Conservation (phyloP, 148 eudicot genomes). For the Pouteria glomerata region DNA sequence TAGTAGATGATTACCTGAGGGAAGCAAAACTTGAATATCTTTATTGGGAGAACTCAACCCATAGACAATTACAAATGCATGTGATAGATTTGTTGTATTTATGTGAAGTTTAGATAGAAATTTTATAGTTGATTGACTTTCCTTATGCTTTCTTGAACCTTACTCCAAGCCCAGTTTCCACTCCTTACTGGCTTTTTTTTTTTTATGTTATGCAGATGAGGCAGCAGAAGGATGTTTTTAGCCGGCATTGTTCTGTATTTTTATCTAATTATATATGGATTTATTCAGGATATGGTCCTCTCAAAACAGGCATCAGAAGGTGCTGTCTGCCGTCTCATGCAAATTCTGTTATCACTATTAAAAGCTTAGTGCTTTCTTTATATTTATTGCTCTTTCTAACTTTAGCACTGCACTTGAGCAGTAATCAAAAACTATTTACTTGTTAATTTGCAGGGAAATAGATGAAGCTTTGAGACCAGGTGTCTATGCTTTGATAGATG, state of each 20-base stretch:
- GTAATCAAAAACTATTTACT: not conserved
- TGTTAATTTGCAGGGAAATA: constrained; percentile 53
- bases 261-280: constrained; percentile 65
- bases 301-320: constrained; percentile 65
- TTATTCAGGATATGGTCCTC: constrained; percentile 72
- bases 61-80: not conserved
- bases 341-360: not conserved
- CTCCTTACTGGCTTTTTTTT: not conserved
- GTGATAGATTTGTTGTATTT: not conserved
- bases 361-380: not conserved
- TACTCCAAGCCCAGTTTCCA: not conserved
- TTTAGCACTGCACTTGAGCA: not conserved
- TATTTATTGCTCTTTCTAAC: not conserved
- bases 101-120: not conserved
- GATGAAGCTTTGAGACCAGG: constrained; percentile 92
- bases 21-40: too few relatives aligned
- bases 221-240: constrained; percentile 75
- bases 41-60: not conserved
- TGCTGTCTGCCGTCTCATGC: constrained; percentile 17
- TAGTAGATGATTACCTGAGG: too few relatives aligned
- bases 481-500: constrained; percentile 77
- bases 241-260: constrained; percentile 52
- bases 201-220: constrained; percentile 66
- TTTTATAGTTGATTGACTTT: not conserved
- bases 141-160: not conserved